phyloP scores from a whole-genome alignment of 805 yeast genomes.

The Saccharomycopsis synnaedendra region DNA sequence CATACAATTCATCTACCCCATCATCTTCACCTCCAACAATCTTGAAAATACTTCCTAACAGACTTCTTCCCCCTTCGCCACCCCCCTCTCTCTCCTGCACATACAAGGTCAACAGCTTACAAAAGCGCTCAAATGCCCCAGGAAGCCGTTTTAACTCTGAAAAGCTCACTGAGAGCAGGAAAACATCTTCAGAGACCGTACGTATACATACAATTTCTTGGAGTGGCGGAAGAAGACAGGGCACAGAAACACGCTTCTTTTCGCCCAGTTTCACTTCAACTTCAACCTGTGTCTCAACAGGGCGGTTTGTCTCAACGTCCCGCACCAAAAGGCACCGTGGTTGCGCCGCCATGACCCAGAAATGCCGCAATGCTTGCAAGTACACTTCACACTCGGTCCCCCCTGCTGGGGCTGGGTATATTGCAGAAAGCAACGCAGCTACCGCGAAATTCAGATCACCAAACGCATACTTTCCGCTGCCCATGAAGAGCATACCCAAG shows the following conservation, averaged over 20 bases:
- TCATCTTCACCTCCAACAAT: not conserved
- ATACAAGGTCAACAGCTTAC: constrained; percentile 34
- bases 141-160: constrained; percentile 27
- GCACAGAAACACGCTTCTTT: constrained; percentile 35
- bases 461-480: constrained; percentile 87
- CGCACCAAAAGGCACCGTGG: constrained; percentile 72
- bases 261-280: constrained; percentile 29
- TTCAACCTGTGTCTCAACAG: constrained; percentile 32
- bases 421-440: constrained; percentile 59
- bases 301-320: constrained; percentile 50
- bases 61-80: no score
- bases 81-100: constrained; percentile 34
- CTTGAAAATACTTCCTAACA: no score
- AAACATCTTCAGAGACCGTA: constrained; percentile 37
- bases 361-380: constrained; percentile 75
- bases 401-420: constrained; percentile 48
- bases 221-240: constrained; percentile 59
- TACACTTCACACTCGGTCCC: constrained; percentile 39
- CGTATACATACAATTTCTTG: constrained; percentile 36
- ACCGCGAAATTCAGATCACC: constrained; percentile 46
- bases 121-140: constrained; percentile 26
- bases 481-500: constrained; percentile 78
- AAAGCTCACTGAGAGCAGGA: constrained; percentile 39
- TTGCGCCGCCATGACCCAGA: constrained; percentile 81
- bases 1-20: constrained; percentile 9